phyloP scores from a whole-genome alignment of 495 filamentous ascomycete genomes.

The Neurospora terricola region DNA sequence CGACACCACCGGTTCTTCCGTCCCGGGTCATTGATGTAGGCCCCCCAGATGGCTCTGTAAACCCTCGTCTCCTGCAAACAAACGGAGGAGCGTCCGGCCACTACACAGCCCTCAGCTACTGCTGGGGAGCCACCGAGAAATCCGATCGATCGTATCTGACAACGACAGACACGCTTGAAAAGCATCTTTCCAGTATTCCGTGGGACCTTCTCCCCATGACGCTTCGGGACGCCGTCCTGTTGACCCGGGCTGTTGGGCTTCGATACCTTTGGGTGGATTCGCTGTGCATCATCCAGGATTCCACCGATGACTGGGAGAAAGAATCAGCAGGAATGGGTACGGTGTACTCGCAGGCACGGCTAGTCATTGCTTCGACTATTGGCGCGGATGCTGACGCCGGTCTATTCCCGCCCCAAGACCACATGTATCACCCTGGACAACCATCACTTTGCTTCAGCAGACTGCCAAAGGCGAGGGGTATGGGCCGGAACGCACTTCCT shows the following conservation, averaged over 20 bases:
- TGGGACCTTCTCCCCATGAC: neutral
- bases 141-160: neutral
- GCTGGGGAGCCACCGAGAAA: neutral
- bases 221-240: neutral
- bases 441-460: too few species aligned
- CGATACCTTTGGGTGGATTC: neutral
- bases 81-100: fast-evolving
- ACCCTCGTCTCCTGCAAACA: neutral
- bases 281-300: neutral
- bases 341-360: neutral
- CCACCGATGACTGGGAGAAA: neutral
- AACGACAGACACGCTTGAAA: neutral
- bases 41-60: fast-evolving
- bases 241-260: neutral
- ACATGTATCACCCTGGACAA: too few species aligned
- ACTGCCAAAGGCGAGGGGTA: too few species aligned
- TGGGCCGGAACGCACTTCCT: too few species aligned
- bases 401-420: neutral
- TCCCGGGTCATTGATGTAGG: neutral
- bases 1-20: neutral
- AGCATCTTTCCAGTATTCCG: neutral
- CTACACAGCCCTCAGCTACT: neutral
- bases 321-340: neutral
- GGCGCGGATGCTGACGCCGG: fast-evolving
- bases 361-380: neutral